Base-by-base conservation (phyloP, 306 rosid genomes). In the Chamaecrista fasciculata region DNA sequence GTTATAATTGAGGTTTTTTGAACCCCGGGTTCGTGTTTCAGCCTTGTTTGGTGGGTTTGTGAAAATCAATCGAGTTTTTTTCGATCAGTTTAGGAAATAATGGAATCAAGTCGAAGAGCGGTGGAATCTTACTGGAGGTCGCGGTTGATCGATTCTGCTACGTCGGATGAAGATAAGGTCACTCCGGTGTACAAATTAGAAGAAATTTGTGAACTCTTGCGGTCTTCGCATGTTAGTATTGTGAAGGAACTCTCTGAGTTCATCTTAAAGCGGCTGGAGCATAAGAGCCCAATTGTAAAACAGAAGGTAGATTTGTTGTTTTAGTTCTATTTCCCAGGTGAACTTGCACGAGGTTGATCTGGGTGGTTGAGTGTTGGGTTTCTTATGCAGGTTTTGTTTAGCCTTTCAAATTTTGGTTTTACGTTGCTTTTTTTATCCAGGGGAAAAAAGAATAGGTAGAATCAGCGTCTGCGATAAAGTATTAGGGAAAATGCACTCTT, bases 21-120 rank as follows among this genome's bases (percentile, higher is more conserved):
- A 52, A 46, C 19, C 21, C 24, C 8, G 19, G 7, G 39, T 76
- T 70, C n/a, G 51, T 8, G 58, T 62, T 14, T 20, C n/a, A 11
- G 4, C 11, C 4, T 57, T 24, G 26, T 12, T 65, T 4, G 16
- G 28, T 63, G 28, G 62, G 60, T 51, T 57, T 76, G 76, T 67
- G 71, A 34, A 25, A 69, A n/a, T 74, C 34, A 51, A 34, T 57
- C 29, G 21, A 23, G 21, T 61, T 16, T 74, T 70, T 24, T 18
- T 23, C 31, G 46, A 25, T 56, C 31, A 40, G 67, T 43, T 75
- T 70, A 69, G 67, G 79, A 52, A 28, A n/a, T 36, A 59, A 95
- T 95, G 99, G 99, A 95, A 73, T 78, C 97, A 61, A 91, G 99
- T 81, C 81, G 99, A 58, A 87, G 99, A 87, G 99, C 97, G 34